Percentiles rank a stretch among this genome's conserved stretches.
Conservation (phyloP, 257 asterid genomes). For the Solanum arcanum region DNA sequence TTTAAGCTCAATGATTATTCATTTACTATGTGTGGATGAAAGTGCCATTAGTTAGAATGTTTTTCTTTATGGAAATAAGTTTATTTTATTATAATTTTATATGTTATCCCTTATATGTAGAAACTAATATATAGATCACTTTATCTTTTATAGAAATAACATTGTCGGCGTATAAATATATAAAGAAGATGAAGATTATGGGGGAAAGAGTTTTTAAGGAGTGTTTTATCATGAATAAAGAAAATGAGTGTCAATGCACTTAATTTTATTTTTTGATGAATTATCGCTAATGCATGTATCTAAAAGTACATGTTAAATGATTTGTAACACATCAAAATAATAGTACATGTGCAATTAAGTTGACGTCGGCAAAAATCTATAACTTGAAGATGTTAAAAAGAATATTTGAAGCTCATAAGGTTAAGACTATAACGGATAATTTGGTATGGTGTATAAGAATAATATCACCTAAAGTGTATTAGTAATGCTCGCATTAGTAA, state of each 20-base stretch:
- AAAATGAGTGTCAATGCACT: neutral
- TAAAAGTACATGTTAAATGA: neutral
- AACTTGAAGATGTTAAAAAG: neutral
- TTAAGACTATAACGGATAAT: no score
- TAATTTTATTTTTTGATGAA: neutral
- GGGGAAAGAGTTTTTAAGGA: neutral
- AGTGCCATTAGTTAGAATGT: neutral
- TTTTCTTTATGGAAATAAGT: neutral
- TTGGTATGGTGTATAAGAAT: neutral
- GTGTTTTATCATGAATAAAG: neutral
- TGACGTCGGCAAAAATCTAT: neutral
- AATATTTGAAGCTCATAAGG: neutral
- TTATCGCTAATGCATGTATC: neutral
- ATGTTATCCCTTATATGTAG: neutral
- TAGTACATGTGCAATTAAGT: neutral
- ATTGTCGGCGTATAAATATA: neutral
- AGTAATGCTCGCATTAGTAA: neutral
- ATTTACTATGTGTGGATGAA: neutral
- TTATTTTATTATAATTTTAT: neutral
- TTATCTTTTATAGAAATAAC: neutral
- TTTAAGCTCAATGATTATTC: neutral
- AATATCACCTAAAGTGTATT: neutral
- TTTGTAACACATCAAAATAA: neutral
- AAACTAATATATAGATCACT: neutral
- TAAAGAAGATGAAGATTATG: neutral